Evolutionary conservation across 495 filamentous ascomycete species (phyloP).

Genomic region (Aspergillus cristatus): DNA sequence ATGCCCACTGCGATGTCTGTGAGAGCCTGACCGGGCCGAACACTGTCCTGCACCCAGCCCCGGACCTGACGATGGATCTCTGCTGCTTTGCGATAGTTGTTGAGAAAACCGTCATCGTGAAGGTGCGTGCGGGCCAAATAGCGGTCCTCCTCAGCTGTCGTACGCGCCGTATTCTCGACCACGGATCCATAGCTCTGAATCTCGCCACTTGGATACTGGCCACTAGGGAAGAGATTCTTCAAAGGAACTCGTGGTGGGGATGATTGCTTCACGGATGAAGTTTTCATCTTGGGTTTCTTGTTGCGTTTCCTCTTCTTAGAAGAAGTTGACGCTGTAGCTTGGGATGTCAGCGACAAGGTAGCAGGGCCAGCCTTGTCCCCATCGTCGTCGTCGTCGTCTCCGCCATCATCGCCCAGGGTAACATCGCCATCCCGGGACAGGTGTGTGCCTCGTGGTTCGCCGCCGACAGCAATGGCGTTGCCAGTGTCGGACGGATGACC

Average conservation of each 20-base stretch:
- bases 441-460: slow-evolving; percentile 26
- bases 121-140: slow-evolving; percentile 35
- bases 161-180: slow-evolving; percentile 46
- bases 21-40: slow-evolving; percentile 47
- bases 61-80: slow-evolving; percentile 55
- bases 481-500: slow-evolving; percentile 16
- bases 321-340: slow-evolving; percentile 4
- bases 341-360: slow-evolving; percentile 13
- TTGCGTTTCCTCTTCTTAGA: slow-evolving; percentile 43
- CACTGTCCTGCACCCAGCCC: slow-evolving; percentile 45
- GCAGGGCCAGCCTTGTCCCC: slow-evolving; percentile 36
- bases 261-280: slow-evolving; percentile 34
- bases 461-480: slow-evolving; percentile 34
- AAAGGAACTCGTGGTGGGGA: slow-evolving; percentile 47
- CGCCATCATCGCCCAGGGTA: slow-evolving; percentile 31
- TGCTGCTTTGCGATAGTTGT: slow-evolving; percentile 51
- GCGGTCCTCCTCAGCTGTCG: slow-evolving; percentile 51
- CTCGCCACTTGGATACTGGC: slow-evolving; percentile 45
- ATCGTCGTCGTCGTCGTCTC: slow-evolving; percentile 46
- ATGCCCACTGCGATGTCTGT: slow-evolving; percentile 53
- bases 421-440: slow-evolving; percentile 33
- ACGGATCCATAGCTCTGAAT: slow-evolving; percentile 33
- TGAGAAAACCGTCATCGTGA: slow-evolving; percentile 47
- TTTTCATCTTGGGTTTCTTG: slow-evolving; percentile 42
- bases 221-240: slow-evolving; percentile 39